Percentiles rank a stretch among this genome's conserved stretches.
These are phyloP conservation scores for Pyrenochaeta sp. DNA, from an alignment of 2,329 filamentous ascomycete genomes.

Conservation along the genomic window DNA sequence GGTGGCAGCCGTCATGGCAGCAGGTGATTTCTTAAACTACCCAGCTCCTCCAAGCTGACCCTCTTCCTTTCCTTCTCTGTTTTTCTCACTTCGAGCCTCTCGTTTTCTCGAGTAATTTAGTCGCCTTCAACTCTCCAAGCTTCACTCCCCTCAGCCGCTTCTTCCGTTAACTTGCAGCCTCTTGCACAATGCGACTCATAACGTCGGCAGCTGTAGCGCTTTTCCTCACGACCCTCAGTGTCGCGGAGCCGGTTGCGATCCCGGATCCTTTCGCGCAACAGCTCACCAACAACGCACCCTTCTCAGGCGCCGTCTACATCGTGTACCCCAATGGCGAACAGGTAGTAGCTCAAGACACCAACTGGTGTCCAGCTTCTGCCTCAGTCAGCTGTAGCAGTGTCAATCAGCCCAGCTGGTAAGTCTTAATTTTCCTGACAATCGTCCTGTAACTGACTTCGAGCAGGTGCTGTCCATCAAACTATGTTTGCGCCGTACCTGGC, in stretches of 20 bases:
- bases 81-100: constrained; percentile 12
- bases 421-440: no score
- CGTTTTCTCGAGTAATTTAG: neutral
- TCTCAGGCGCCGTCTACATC: constrained; percentile 51
- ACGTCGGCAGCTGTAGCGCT: constrained; percentile 14
- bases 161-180: constrained; percentile 3
- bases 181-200: constrained; percentile 25
- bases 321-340: constrained; percentile 42
- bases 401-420: constrained; percentile 53
- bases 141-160: neutral
- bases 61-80: constrained; percentile 5
- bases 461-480: constrained; percentile 49
- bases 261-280: constrained; percentile 38
- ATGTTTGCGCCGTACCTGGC: constrained; percentile 41
- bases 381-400: constrained; percentile 53
- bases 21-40: constrained; percentile 17
- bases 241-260: constrained; percentile 33
- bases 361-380: constrained; percentile 44
- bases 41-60: constrained; percentile 10
- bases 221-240: constrained; percentile 20
- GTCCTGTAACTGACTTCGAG: neutral
- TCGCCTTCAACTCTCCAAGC: neutral
- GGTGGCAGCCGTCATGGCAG: constrained; percentile 17
- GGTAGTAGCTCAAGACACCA: constrained; percentile 42
- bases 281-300: constrained; percentile 47